A percentile compares a stretch with the other conserved stretches of the same genome.
phyloP scores from a whole-genome alignment of 164 flowering plant species.

The Cinnamomum chago region DNA sequence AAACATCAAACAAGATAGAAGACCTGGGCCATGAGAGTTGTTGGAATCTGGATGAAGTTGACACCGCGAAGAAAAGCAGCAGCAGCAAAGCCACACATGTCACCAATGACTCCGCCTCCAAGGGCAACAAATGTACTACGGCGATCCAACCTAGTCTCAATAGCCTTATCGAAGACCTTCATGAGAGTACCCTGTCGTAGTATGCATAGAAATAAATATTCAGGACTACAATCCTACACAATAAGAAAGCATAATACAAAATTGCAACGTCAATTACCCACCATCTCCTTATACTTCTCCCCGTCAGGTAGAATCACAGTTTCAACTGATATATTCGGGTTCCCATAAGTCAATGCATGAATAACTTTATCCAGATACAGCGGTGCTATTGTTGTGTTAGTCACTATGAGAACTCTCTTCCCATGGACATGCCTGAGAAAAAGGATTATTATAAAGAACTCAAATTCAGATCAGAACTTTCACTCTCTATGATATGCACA shows the following conservation, averaged over 20 bases:
- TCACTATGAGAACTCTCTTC: conserved; percentile 90
- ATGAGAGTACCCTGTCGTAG: conserved; percentile 70
- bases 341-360: conserved; percentile 68
- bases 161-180: conserved; percentile 97
- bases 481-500: neutral
- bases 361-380: conserved; percentile 77
- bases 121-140: conserved; percentile 94
- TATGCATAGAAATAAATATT: neutral
- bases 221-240: neutral
- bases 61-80: conserved; percentile 95
- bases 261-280: conserved; percentile 12
- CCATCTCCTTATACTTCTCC: conserved; percentile 93
- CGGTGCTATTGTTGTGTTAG: conserved; percentile 81
- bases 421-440: conserved; percentile 89
- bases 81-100: conserved; percentile 99
- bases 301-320: conserved; percentile 94
- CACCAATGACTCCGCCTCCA: conserved; percentile 99
- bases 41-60: conserved; percentile 96
- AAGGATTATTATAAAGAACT: neutral
- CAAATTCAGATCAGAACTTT: neutral
- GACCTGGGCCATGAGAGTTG: conserved; percentile 99
- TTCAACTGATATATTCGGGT: conserved; percentile 77
- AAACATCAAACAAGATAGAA: neutral
- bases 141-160: conserved; percentile 83
- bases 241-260: neutral